These are phyloP conservation scores for Beta macrorhiza DNA, from an alignment of 179 eudicot species.

Conservation along the genomic window DNA sequence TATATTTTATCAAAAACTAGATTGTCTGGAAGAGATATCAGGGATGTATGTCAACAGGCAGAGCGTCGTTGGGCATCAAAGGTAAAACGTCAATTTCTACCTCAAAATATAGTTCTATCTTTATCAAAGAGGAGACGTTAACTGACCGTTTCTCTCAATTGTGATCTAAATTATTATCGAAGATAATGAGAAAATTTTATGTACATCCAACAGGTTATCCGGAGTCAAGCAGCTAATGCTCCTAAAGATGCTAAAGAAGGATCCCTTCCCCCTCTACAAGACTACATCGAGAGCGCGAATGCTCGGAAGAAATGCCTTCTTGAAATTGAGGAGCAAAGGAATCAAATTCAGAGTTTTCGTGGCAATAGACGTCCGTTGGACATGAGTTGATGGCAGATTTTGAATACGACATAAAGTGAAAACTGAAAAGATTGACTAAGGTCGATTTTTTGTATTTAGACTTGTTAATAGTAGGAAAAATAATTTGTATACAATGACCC, in stretches of 20 bases:
- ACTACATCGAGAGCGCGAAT: conserved; percentile 63
- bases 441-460: background rate
- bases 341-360: conserved; percentile 24
- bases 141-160: no score
- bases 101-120: no score
- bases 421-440: background rate
- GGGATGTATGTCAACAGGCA: conserved; percentile 94
- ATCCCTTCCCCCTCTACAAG: conserved; percentile 69
- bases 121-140: no score
- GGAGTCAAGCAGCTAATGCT: conserved; percentile 51
- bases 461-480: background rate
- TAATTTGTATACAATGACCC: no score
- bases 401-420: background rate
- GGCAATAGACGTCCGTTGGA: conserved; percentile 55
- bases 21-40: conserved; percentile 90
- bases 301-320: conserved; percentile 48
- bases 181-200: background rate
- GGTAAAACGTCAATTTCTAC: conserved; percentile 40
- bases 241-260: conserved; percentile 41
- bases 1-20: conserved; percentile 34
- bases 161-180: no score
- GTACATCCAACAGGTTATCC: conserved; percentile 53
- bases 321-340: conserved; percentile 46
- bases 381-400: conserved; percentile 38
- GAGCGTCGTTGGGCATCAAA: conserved; percentile 98